A percentile compares a stretch with the other conserved stretches of the same genome.
phyloP scores from a whole-genome alignment of 805 yeast genomes.

The Komagataella populi region DNA sequence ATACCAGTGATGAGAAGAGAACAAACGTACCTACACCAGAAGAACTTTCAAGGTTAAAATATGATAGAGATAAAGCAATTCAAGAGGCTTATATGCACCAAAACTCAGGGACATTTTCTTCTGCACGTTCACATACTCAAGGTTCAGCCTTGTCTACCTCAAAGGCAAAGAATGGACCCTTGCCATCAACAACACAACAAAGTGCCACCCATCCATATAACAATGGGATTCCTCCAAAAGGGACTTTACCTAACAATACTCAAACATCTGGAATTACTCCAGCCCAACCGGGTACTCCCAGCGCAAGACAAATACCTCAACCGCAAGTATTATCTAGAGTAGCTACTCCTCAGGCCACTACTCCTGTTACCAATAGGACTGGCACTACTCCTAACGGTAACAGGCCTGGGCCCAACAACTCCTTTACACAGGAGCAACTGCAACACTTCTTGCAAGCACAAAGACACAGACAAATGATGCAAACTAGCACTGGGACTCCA shows the following conservation, averaged over 20 bases:
- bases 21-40: conserved; percentile 65
- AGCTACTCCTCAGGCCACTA: neutral
- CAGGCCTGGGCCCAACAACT: conserved; percentile 22
- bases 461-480: conserved; percentile 34
- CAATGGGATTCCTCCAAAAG: conserved; percentile 2
- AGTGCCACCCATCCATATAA: conserved; percentile 1
- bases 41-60: conserved; percentile 71
- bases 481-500: conserved; percentile 23
- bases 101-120: neutral
- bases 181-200: conserved; percentile 4
- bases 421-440: conserved; percentile 49
- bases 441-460: conserved; percentile 42
- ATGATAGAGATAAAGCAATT: conserved; percentile 73
- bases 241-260: neutral
- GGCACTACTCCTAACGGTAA: conserved; percentile 1
- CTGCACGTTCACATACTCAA: neutral
- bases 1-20: conserved; percentile 25
- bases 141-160: neutral
- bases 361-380: neutral
- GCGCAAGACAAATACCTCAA: neutral
- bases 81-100: conserved; percentile 52
- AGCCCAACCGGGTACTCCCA: neutral
- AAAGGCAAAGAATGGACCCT: neutral
- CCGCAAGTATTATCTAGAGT: neutral
- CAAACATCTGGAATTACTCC: neutral